Evolutionary conservation across 2,329 filamentous ascomycete genomes (phyloP).

Genomic region (Pseudogymnoascus sp.): DNA sequence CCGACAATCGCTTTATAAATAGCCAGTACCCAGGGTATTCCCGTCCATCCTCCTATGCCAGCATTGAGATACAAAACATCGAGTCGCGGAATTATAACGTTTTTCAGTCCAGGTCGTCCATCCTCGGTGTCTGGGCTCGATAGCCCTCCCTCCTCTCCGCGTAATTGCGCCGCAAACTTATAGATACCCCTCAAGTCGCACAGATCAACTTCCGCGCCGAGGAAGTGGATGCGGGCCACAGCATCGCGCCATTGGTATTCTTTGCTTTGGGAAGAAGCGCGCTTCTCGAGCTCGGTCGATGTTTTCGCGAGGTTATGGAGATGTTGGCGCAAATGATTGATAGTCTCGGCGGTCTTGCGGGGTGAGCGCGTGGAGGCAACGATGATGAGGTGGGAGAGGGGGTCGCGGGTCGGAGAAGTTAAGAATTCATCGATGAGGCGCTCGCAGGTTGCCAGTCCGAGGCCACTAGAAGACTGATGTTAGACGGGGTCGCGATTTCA

Average conservation of each 20-base stretch:
- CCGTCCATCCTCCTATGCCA: conserved; percentile 77
- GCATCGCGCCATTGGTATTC: conserved; percentile 39
- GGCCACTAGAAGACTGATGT: conserved; percentile 52
- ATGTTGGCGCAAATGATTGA: conserved; percentile 55
- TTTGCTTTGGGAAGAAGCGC: conserved; percentile 47
- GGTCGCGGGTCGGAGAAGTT: conserved; percentile 53
- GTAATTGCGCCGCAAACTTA: conserved; percentile 21
- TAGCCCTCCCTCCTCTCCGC: conserved; percentile 13
- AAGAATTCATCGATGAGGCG: conserved; percentile 89
- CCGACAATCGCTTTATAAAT: conserved; percentile 31
- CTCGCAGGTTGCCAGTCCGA: conserved; percentile 75
- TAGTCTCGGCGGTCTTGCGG: conserved; percentile 66
- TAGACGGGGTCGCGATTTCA: conserved; percentile 19
- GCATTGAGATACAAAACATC: conserved; percentile 81
- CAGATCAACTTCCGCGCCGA: conserved; percentile 51
- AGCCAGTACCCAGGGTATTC: conserved; percentile 61
- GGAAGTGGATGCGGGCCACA: conserved; percentile 46
- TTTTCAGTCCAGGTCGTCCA: conserved; percentile 33
- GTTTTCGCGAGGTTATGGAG: conserved; percentile 48
- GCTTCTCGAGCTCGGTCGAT: conserved; percentile 32
- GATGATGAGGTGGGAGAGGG: conserved; percentile 63
- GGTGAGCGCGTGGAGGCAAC: conserved; percentile 75
- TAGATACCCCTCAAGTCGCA: conserved; percentile 47
- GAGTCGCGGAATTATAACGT: conserved; percentile 57
- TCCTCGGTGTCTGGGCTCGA: conserved; percentile 25